A percentile compares a stretch with the other conserved stretches of the same genome.
phyloP scores from a whole-genome alignment of 2,329 filamentous ascomycete genomes.

The Sarocladium oryzae region DNA sequence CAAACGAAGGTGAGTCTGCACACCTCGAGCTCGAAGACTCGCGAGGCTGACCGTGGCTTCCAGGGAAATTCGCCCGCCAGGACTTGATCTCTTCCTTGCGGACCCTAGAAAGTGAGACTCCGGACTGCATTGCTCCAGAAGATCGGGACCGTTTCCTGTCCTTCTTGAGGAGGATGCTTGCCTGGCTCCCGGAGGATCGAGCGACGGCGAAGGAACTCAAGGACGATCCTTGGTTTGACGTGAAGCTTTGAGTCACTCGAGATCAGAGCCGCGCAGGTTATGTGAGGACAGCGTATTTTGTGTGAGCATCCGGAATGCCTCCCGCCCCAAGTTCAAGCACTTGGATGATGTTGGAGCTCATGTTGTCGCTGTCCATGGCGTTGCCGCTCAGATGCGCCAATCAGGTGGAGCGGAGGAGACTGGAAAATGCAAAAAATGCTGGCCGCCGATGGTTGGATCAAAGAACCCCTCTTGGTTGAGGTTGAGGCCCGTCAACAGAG shows the following conservation, averaged over 20 bases:
- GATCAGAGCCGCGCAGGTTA: not conserved
- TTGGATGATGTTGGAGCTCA: too few relatives aligned
- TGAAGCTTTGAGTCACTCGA: not conserved
- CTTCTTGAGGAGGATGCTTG: constrained; percentile 19
- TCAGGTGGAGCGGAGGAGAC: too few relatives aligned
- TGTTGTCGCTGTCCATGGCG: too few relatives aligned
- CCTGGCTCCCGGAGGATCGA: constrained; percentile 22
- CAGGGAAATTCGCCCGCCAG: not conserved
- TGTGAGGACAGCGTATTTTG: too few relatives aligned
- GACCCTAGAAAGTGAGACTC: not conserved
- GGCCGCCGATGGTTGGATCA: too few relatives aligned
- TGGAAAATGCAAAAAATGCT: too few relatives aligned
- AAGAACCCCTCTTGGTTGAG: too few relatives aligned
- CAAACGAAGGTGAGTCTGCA: not conserved
- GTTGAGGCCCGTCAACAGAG: too few relatives aligned
- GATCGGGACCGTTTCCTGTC: constrained; percentile 11
- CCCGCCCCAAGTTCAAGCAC: too few relatives aligned
- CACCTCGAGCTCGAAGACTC: not conserved
- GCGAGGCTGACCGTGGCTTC: not conserved
- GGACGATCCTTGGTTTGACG: constrained; percentile 7
- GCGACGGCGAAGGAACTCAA: constrained; percentile 16
- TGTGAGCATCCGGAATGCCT: too few relatives aligned
- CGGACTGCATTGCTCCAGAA: not conserved
- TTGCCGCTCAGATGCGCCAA: too few relatives aligned
- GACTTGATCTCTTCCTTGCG: not conserved